A percentile compares a stretch with the other conserved stretches of the same genome.
Conservation (phyloP, 83 land plant genomes). For the Larix sibirica region DNA sequence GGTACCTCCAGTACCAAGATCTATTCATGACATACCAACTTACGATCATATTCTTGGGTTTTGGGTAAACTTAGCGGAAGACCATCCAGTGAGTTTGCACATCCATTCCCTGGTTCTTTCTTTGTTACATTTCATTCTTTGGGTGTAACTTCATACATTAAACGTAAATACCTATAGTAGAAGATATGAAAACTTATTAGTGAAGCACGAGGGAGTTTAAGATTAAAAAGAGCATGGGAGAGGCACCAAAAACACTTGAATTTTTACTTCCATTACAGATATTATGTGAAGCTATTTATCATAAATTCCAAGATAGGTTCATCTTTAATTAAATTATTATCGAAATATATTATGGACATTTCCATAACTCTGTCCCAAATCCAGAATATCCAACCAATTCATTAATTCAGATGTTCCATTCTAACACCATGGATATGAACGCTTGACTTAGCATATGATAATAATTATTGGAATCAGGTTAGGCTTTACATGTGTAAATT, state of each 20-base stretch:
- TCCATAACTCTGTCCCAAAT: not conserved
- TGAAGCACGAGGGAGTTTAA: no score
- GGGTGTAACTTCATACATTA: not conserved
- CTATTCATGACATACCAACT: conserved; percentile 33
- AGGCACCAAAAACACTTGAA: not conserved
- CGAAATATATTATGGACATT: not conserved
- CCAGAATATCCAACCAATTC: not conserved
- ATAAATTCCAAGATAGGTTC: not conserved
- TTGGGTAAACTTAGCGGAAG: conserved; percentile 32
- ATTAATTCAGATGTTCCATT: no score
- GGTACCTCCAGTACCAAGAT: conserved; percentile 17
- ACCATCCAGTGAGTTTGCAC: conserved; percentile 22
- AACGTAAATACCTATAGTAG: not conserved
- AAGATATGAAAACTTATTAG: not conserved
- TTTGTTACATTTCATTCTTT: not conserved
- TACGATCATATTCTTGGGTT: conserved; percentile 39
- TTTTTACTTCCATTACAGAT: not conserved
- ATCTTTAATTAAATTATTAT: not conserved
- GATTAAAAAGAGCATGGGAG: not conserved
- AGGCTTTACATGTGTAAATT: no score
- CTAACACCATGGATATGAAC: no score
- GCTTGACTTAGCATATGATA: no score
- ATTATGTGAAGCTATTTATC: not conserved
- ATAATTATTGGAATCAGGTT: no score
- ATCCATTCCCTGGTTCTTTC: not conserved